These are phyloP conservation scores for Boletus nobilissimus DNA, from an alignment of 1,284 basidiomycete species.

Conservation along the genomic window DNA sequence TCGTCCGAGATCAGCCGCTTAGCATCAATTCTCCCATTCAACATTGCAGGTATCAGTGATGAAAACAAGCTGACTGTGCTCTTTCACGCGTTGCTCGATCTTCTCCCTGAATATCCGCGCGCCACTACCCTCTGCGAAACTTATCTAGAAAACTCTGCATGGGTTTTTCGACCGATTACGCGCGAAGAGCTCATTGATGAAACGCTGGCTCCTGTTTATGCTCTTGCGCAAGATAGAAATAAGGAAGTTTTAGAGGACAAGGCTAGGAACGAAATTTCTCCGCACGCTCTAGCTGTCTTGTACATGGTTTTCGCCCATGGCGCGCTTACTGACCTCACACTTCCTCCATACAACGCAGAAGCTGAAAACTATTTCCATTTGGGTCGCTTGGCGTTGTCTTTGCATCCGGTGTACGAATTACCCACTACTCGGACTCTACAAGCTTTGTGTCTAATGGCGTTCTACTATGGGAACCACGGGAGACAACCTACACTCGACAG, in stretches of 20 bases:
- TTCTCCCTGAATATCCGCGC: conserved; percentile 63
- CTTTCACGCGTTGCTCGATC: conserved; percentile 56
- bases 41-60: conserved; percentile 48
- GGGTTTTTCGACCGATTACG: conserved; percentile 67
- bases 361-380: conserved; percentile 70
- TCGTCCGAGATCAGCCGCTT: conserved; percentile 57
- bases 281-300: conserved; percentile 66
- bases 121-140: conserved; percentile 75
- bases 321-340: conserved; percentile 69
- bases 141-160: conserved; percentile 70
- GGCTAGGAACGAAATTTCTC: conserved; percentile 47
- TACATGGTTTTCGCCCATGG: conserved; percentile 70
- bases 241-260: conserved; percentile 39
- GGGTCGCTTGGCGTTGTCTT: conserved; percentile 63
- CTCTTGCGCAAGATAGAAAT: conserved; percentile 56
- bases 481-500: conserved; percentile 63
- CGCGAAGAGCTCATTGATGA: conserved; percentile 76
- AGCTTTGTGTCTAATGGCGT: conserved; percentile 63
- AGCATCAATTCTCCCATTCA: conserved; percentile 59
- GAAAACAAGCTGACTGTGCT: conserved; percentile 46
- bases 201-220: conserved; percentile 67
- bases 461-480: conserved; percentile 64
- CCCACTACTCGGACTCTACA: conserved; percentile 71
- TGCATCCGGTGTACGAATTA: conserved; percentile 70
- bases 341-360: conserved; percentile 66